A percentile compares a stretch with the other conserved stretches of the same genome.
phyloP scores from a whole-genome alignment of 768 basidiomycete species.

The Phanerodontia chrysosporium region DNA sequence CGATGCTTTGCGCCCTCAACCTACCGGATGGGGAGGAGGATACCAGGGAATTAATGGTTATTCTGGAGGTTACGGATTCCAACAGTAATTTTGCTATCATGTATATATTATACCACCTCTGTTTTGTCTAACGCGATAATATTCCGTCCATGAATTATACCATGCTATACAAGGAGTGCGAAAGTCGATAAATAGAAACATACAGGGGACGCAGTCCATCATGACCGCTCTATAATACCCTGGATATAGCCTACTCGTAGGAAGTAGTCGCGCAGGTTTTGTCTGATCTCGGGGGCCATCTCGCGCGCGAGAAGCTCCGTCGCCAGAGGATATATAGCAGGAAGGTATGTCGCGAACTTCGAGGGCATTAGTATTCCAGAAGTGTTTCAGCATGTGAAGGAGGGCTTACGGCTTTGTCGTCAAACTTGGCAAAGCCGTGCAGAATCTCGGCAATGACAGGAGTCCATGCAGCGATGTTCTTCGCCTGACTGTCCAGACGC shows the following conservation, averaged over 20 bases:
- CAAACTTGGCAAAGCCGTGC: slow-evolving; percentile 84
- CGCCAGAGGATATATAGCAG: slow-evolving; percentile 86
- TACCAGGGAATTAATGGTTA: slow-evolving; percentile 29
- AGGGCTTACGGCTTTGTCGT: slow-evolving; percentile 79
- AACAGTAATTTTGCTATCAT: slow-evolving; percentile 17
- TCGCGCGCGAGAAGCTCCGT: slow-evolving; percentile 85
- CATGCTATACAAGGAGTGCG: slow-evolving; percentile 10
- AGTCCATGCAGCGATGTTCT: slow-evolving; percentile 96
- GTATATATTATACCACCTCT: slow-evolving; percentile 12
- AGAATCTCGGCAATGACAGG: slow-evolving; percentile 97
- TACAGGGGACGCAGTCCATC: slow-evolving; percentile 1
- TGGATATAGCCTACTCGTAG: slow-evolving; percentile 59
- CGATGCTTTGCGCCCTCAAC: slow-evolving; percentile 56
- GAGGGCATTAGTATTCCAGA: not conserved
- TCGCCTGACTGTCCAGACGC: slow-evolving; percentile 83
- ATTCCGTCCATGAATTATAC: slow-evolving; percentile 10
- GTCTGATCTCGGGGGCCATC: slow-evolving; percentile 75
- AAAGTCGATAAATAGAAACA: slow-evolving; percentile 9
- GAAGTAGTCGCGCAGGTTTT: slow-evolving; percentile 76
- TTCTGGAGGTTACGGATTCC: slow-evolving; percentile 29
- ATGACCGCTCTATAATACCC: slow-evolving; percentile 26
- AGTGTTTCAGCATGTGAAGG: not conserved
- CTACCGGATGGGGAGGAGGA: slow-evolving; percentile 52
- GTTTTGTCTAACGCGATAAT: slow-evolving; percentile 4
- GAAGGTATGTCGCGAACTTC: slow-evolving; percentile 89